Evolutionary conservation across 495 filamentous ascomycete genomes (phyloP).

Genomic region (Chaetomium fimeti): DNA sequence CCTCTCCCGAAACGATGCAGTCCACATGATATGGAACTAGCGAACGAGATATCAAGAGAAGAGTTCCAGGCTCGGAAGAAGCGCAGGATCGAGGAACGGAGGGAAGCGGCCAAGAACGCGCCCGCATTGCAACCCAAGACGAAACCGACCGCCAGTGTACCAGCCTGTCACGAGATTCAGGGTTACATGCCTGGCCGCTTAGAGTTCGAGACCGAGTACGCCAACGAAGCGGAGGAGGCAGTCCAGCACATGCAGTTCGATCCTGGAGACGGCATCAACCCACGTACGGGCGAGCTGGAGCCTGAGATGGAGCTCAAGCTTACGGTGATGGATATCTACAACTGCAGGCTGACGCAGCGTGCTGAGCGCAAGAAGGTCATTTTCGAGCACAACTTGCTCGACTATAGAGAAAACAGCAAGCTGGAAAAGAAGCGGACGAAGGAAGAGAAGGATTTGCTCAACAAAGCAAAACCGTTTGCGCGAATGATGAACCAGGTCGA

Average conservation of each 20-base stretch:
- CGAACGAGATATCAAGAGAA: slow-evolving; percentile 77
- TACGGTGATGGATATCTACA: slow-evolving; percentile 98
- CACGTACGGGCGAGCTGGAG: slow-evolving; percentile 75
- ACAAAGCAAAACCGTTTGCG: slow-evolving; percentile 93
- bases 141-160: slow-evolving; percentile 91
- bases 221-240: slow-evolving; percentile 96
- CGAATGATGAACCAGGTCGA: slow-evolving; percentile 94
- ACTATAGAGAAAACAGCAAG: slow-evolving; percentile 84
- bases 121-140: slow-evolving; percentile 84
- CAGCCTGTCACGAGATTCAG: slow-evolving; percentile 94
- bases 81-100: slow-evolving; percentile 85
- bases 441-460: slow-evolving; percentile 84
- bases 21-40: slow-evolving; percentile 72
- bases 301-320: slow-evolving; percentile 96
- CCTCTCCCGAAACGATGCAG: slow-evolving; percentile 82
- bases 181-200: slow-evolving; percentile 98
- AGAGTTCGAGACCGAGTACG: slow-evolving; percentile 96
- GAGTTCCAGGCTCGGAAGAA: slow-evolving; percentile 95
- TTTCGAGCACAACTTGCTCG: slow-evolving; percentile 88
- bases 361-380: slow-evolving; percentile 96
- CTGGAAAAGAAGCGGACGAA: slow-evolving; percentile 93
- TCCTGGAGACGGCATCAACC: slow-evolving; percentile 86
- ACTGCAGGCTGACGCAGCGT: slow-evolving; percentile 81
- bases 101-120: slow-evolving; percentile 81
- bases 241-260: slow-evolving; percentile 99